Conservation (phyloP, 2,329 filamentous ascomycete species). For the Venturia effusa region DNA sequence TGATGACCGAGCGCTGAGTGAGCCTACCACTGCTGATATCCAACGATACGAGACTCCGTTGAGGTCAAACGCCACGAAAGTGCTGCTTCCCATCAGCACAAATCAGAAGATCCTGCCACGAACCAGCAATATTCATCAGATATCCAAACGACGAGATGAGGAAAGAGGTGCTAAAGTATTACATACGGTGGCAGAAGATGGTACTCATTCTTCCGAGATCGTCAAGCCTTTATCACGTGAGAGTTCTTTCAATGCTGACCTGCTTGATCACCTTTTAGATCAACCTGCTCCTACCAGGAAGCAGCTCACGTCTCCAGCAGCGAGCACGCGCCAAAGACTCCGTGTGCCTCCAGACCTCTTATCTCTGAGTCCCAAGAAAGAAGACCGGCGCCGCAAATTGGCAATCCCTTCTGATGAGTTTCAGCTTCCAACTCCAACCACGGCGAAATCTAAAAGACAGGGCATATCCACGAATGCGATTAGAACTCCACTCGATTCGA, state of each 20-base stretch:
- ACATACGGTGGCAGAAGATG: neutral
- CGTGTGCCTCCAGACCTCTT: neutral
- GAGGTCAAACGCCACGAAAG: constrained; percentile 9
- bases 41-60: constrained; percentile 6
- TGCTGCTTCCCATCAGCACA: constrained; percentile 15
- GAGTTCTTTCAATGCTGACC: neutral
- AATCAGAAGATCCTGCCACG: constrained; percentile 15
- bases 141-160: neutral
- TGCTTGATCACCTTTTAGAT: neutral
- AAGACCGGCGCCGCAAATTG: neutral
- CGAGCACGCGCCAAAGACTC: neutral
- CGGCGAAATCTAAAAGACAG: neutral
- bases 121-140: neutral
- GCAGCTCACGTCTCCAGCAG: neutral
- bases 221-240: neutral
- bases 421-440: neutral
- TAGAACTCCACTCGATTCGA: neutral
- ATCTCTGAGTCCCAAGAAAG: neutral
- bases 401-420: neutral
- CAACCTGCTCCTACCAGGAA: neutral
- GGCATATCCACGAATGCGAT: neutral
- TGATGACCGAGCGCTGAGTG: neutral
- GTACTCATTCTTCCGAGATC: neutral
- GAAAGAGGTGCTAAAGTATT: neutral
- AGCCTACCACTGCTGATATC: neutral